These are phyloP conservation scores for Apiotrichum veenhuisii DNA, from an alignment of 1,284 basidiomycete species.

Conservation along the genomic window DNA sequence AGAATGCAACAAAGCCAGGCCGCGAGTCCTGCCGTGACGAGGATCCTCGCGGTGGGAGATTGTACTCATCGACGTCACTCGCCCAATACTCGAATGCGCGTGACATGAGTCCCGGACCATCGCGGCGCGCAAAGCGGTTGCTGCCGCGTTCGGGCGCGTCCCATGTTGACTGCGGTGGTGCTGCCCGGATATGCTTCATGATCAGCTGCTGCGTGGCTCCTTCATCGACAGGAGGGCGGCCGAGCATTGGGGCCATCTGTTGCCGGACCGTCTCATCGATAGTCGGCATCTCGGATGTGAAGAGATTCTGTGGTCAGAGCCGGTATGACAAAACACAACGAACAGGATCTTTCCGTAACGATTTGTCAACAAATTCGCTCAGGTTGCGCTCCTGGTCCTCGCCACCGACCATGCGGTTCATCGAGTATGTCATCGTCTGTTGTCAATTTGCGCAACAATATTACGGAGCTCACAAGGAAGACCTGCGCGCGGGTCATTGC, in stretches of 20 bases:
- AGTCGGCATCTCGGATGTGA: constrained; percentile 29
- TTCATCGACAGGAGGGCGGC: constrained; percentile 30
- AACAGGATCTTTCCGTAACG: constrained; percentile 26
- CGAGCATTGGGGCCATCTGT: constrained; percentile 34
- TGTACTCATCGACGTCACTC: constrained; percentile 45
- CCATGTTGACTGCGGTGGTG: constrained; percentile 44
- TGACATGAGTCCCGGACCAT: constrained; percentile 36
- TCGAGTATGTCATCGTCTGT: constrained; percentile 40
- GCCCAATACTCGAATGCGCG: constrained; percentile 47
- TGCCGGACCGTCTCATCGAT: constrained; percentile 30
- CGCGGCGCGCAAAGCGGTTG: constrained; percentile 39
- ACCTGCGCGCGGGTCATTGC: constrained; percentile 84
- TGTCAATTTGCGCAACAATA: constrained; percentile 7
- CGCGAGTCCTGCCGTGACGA: constrained; percentile 9
- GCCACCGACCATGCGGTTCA: constrained; percentile 44
- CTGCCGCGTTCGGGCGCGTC: constrained; percentile 36
- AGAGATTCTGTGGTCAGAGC: constrained; percentile 22
- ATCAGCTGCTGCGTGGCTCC: constrained; percentile 35
- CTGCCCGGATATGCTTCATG: constrained; percentile 40
- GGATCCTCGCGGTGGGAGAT: constrained; percentile 18
- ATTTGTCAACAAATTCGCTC: constrained; percentile 41
- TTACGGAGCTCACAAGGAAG: constrained; percentile 53
- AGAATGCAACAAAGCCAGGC: constrained; percentile 12
- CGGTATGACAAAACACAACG: background rate
- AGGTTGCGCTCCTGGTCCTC: constrained; percentile 40